Evolutionary conservation across 352 stramenopile genomes (phyloP), one percentile per base, ranked within the genome.

Genomic region (Globisporangium nodosum): DNA sequence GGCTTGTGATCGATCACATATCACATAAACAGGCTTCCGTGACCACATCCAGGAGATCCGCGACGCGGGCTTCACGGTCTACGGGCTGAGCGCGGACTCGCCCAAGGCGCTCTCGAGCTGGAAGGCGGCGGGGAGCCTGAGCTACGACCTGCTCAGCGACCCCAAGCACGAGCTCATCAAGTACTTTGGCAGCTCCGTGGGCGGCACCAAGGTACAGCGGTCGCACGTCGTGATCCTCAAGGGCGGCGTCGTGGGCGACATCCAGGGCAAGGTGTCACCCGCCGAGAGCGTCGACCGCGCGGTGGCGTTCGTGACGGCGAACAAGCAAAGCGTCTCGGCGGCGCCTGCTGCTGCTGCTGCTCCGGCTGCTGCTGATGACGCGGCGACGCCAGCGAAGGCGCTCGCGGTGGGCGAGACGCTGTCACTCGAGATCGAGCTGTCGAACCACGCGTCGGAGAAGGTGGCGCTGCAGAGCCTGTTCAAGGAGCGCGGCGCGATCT

Each of bases 151-250:
- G 20, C 54, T 94, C 50, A 93, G 84, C 61, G 86, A 96, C 62
- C 80, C 83, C 3, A 74, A 85, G 58, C 82, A 93, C 58, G 68
- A 90, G 47, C 71, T 96, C 33, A 93, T 93, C 63, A 80, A 83
- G 66, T 90, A 92, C 70, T 93, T 96, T 70, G 86, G 86, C 53
- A 92, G 79, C 65, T 94, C 86, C 5, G 63, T 93, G 52, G 73
- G 74, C 1, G 83, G 86, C 52, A 75, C 70, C 31, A 93, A 92
- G 66, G 68, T 93, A 49, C 81, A 92, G 66, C 84, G 86, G 42
- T 96, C 86, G 58, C 86, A 96, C 63, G 78, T 96, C 2, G 68
- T 96, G 21, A 74, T 96, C 27, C 66, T 90, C 27, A 85, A 91
- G 62, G 81, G 81, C 24, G 86, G 86, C 51, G 71, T 90, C 33